These are phyloP conservation scores for Aureobasidium sp. DNA, from an alignment of 2,329 filamentous ascomycete species.

Conservation along the genomic window DNA sequence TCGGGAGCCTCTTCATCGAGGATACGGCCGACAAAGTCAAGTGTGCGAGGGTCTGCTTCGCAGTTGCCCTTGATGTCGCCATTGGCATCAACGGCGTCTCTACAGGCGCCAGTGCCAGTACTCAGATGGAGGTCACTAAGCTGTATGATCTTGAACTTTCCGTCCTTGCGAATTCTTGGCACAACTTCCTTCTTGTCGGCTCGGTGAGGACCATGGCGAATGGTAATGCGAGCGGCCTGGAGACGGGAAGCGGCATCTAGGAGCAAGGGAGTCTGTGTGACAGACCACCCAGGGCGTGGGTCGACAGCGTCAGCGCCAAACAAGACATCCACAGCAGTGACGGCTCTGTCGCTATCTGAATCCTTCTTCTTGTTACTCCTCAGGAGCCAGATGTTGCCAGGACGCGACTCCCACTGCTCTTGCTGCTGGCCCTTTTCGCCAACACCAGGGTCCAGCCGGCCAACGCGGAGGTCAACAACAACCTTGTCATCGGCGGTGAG, in stretches of 20 bases:
- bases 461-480: constrained; percentile 70
- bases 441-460: constrained; percentile 60
- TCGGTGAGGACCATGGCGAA: constrained; percentile 63
- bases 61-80: constrained; percentile 68
- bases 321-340: constrained; percentile 78
- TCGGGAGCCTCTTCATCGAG: constrained; percentile 92
- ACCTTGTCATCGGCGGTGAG: constrained; percentile 67
- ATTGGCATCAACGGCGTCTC: constrained; percentile 72
- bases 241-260: constrained; percentile 57
- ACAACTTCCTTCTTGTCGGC: constrained; percentile 53
- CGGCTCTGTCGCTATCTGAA: constrained; percentile 64
- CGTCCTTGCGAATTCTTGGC: constrained; percentile 76
- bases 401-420: constrained; percentile 69
- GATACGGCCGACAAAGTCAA: constrained; percentile 78
- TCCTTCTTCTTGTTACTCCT: constrained; percentile 64
- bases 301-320: constrained; percentile 91
- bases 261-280: constrained; percentile 67
- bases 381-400: constrained; percentile 75
- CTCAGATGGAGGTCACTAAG: constrained; percentile 89
- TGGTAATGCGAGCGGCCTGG: constrained; percentile 66
- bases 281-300: constrained; percentile 75
- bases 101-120: constrained; percentile 77
- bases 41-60: constrained; percentile 82
- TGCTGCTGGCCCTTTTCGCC: constrained; percentile 50
- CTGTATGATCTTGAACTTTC: constrained; percentile 96